These are phyloP conservation scores for Maudiozyma saulgeensis DNA, from an alignment of 805 yeast species.

Conservation along the genomic window DNA sequence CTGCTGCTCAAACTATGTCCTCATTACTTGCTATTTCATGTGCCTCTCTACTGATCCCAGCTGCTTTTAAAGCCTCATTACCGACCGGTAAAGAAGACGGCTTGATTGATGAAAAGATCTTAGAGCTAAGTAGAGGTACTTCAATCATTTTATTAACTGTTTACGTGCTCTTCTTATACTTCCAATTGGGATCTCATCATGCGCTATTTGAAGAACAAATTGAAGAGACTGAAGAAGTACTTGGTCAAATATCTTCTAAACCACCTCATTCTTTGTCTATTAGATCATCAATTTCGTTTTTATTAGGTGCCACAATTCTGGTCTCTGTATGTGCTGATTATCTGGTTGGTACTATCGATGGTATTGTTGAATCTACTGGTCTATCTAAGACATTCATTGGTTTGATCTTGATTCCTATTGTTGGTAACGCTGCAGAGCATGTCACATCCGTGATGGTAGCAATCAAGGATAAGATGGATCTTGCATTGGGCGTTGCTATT, in stretches of 20 bases:
- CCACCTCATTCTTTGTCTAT: constrained; percentile 37
- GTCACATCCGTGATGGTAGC: constrained; percentile 95
- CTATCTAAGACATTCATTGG: constrained; percentile 93
- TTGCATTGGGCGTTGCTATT: constrained; percentile 93
- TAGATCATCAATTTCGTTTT: constrained; percentile 40
- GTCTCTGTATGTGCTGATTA: constrained; percentile 91
- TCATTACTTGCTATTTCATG: constrained; percentile 87
- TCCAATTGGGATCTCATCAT: constrained; percentile 85
- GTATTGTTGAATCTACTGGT: constrained; percentile 73
- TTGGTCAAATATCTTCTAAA: constrained; percentile 15
- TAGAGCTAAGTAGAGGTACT: constrained; percentile 77
- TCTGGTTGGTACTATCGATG: constrained; percentile 88
- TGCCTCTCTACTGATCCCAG: constrained; percentile 84
- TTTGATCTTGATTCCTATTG: constrained; percentile 86
- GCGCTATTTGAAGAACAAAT: constrained; percentile 54
- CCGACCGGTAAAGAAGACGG: constrained; percentile 35
- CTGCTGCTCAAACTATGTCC: constrained; percentile 97
- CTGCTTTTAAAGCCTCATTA: constrained; percentile 84
- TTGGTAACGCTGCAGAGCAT: constrained; percentile 98
- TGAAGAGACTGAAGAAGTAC: constrained; percentile 32
- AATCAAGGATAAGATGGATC: constrained; percentile 91
- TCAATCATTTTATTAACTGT: constrained; percentile 67
- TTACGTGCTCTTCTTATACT: constrained; percentile 68
- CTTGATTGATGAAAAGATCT: constrained; percentile 36
- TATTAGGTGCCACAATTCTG: constrained; percentile 58